Conservation (phyloP, 2,329 filamentous ascomycete genomes). For the Nemania bipapillata region DNA sequence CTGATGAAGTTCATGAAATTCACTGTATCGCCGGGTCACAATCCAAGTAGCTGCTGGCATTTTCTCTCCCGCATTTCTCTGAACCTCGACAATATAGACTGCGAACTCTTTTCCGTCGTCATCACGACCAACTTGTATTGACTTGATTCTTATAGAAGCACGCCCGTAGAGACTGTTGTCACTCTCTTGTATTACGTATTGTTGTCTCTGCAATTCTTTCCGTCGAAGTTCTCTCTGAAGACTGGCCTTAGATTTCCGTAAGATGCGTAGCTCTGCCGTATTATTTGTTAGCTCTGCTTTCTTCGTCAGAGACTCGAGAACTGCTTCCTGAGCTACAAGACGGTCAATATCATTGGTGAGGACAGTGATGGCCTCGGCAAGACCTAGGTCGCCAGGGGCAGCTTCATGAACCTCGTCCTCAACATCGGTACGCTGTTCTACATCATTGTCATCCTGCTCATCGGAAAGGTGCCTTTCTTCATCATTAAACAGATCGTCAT, state of each 20-base stretch:
- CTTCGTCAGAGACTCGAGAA: constrained; percentile 88
- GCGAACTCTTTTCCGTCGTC: constrained; percentile 94
- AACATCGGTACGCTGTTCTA: constrained; percentile 66
- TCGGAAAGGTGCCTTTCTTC: constrained; percentile 87
- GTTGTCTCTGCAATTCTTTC: constrained; percentile 94
- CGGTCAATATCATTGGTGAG: constrained; percentile 93
- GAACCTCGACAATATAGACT: constrained; percentile 91
- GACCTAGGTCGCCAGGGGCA: constrained; percentile 89
- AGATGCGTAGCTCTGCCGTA: constrained; percentile 87
- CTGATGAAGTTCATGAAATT: constrained; percentile 96
- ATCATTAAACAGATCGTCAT: constrained; percentile 92
- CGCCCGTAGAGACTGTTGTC: constrained; percentile 96
- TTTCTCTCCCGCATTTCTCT: constrained; percentile 88
- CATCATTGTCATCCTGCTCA: constrained; percentile 78
- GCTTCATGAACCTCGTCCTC: constrained; percentile 92
- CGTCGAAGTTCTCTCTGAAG: constrained; percentile 89
- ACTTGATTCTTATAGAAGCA: constrained; percentile 88
- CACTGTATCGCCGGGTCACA: constrained; percentile 91
- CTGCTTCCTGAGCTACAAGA: constrained; percentile 84
- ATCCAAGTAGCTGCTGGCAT: constrained; percentile 97
- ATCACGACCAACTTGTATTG: constrained; percentile 90
- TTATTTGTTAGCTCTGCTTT: constrained; percentile 99
- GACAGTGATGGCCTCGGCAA: constrained; percentile 90
- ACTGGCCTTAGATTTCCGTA: constrained; percentile 93
- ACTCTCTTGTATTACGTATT: constrained; percentile 96